phyloP scores from a whole-genome alignment of 2,329 filamentous ascomycete species.

The Myotisia sp. region DNA sequence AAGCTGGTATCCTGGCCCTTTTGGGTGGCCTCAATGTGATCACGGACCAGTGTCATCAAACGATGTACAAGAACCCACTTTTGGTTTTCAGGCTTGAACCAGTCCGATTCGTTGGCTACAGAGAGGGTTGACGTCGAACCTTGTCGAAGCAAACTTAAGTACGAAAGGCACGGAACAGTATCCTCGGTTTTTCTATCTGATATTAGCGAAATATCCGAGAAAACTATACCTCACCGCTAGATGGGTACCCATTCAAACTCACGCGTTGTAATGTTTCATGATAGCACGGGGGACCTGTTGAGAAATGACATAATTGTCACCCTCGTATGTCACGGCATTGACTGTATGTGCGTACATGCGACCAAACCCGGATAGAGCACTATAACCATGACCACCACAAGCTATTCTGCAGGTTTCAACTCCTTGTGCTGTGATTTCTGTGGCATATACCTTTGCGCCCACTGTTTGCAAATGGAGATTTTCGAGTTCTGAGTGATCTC shows the following conservation, averaged over 20 bases:
- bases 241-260: not conserved
- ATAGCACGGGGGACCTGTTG: conserved; percentile 23
- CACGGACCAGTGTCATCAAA: conserved; percentile 11
- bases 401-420: conserved; percentile 15
- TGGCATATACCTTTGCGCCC: conserved; percentile 15
- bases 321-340: conserved; percentile 23
- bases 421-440: conserved; percentile 12
- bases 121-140: conserved; percentile 2
- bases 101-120: conserved; percentile 8
- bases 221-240: too few species aligned
- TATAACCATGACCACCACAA: conserved; percentile 28
- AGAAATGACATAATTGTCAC: conserved; percentile 31
- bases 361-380: conserved; percentile 21
- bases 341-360: conserved; percentile 19
- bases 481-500: conserved; percentile 14
- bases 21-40: conserved; percentile 14
- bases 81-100: conserved; percentile 12
- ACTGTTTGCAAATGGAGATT: conserved; percentile 16
- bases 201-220: not conserved
- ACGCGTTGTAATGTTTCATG: conserved; percentile 15
- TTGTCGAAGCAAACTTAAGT: conserved; percentile 12
- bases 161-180: conserved; percentile 13
- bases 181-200: conserved; percentile 11
- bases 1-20: conserved; percentile 15
- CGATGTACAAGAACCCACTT: conserved; percentile 14